Base-by-base conservation (phyloP, 805 yeast genomes). In the Wickerhamiella vanderwaltii region DNA sequence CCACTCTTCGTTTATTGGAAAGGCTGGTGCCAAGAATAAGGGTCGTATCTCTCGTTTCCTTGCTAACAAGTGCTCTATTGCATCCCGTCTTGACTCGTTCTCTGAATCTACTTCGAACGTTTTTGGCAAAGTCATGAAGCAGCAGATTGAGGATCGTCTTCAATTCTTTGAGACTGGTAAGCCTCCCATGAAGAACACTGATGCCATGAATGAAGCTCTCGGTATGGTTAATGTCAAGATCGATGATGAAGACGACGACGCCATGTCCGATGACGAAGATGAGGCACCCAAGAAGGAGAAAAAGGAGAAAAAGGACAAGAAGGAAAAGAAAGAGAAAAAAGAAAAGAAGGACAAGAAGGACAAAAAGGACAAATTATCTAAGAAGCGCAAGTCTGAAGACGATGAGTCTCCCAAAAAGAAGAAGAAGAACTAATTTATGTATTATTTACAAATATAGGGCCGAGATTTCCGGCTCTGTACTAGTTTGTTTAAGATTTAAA, bases 21-120 rank as follows among this genome's bases (percentile, higher is more conserved):
- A 76, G 65, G 98, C 98, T 46, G 71, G 86, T 49, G 79, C 93
- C 51, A 91, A 91, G 72, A 91, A 91, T 72, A 91, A 91, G 77
- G 98, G 98, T 66, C 81, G 97, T 74, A 91, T 91, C 54, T 88
- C 98, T 38, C 81, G 98, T 69, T 91, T 87, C 68, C 72, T 91
- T 66, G 98, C 98, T 52, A 91, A 91, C 80, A 91, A 91, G 69
- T 88, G 97, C 75, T 81, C 98, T 31, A 88, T 91, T 68, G 98
- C 98, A 46, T 85, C 95, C 40, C 85, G 98, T 75, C 88, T 91
- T 58, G 98, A 91, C 68, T 85, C 85, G 69, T 91, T 85, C 66
- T 80, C 95, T 44, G 98, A 91, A 62, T 83, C 79, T 62, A 96
- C 98, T 57, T 71, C 85, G 34, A 81, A 79, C 48, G 83, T 75